Evolutionary conservation across 1,284 basidiomycete species (phyloP), one percentile per base, ranked within the genome.

Genomic region (Pseudozyma tsukubaensis): DNA sequence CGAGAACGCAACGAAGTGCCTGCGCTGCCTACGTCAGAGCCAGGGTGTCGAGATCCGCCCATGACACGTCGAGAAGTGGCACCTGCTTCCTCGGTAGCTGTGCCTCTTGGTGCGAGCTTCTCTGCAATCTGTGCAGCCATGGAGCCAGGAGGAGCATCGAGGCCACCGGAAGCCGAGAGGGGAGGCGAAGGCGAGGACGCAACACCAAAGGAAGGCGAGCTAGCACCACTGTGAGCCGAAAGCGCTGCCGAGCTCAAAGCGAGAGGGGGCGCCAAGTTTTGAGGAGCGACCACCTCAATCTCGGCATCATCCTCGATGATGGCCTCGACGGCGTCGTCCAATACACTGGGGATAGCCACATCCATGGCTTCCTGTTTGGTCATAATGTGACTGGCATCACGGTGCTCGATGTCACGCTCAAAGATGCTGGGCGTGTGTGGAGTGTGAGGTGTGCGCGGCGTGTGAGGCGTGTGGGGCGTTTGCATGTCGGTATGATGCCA

Each of bases 261-360:
- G 7, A 78, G 65, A 8, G 76, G 77, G 2, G 75, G 61, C 3
- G 72, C 67, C 0, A 76, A 62, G n/a, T 76, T 61, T 16, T 76
- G 74, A 3, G 82, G 80, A 12, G 81, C 62, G 5, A 83, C 69
- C 29, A 83, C 77, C 51, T 83, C 82, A 50, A 83, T 68, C 58
- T 80, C 69, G 35, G 58, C 68, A 47, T 66, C 69, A 19, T 81
- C 78, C 43, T 77, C 76, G 21, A 76, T 73, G 44, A 83, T 77
- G 21, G 82, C 82, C 48, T 81, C 80, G 19, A 80, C 81, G 10
- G 82, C 82, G 47, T 82, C 81, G 54, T 83, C 80, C 9, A 83
- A 71, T 13, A 83, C 82, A 21, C 67, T 68, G 5, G 82, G 81
- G 24, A 83, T 81, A 37, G 81, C 80, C 3, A 80, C 73, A 39